Base-by-base conservation (phyloP, 176 grass and related monocot species). In the Cocos nucifera region DNA sequence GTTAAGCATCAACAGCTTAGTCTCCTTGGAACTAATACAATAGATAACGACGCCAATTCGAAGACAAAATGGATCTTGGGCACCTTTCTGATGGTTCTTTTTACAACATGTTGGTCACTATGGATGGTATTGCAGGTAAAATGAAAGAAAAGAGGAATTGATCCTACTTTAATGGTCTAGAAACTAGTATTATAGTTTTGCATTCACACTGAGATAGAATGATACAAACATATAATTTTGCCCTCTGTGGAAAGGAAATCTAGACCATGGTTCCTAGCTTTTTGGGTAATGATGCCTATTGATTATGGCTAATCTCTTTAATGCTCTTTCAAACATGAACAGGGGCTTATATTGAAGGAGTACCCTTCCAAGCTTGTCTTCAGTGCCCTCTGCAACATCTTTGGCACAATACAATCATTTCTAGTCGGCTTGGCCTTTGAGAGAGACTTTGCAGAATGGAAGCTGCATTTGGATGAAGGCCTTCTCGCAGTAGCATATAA, bases 121-220 rank as follows among this genome's bases (percentile, higher is more conserved):
- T 95, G 81, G 85, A 65, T 95, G 61, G 78, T 95, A 8, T 57
- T 85, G 10, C 86, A 95, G 79, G 79, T 82, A 17, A 19, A 60
- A 10, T 67, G n/a, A 59, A 50, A 49, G 35, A 44, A 44, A 10
- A 44, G 9, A 44, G 1, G 10, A 14, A 22, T 25, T 35, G 25
- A 24, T 6, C 30, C 50, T n/a, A 12, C 17, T 32, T 54, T 25
- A 0, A 7, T 22, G 19, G 14, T 35, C 4, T 3, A 23, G 50
- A 22, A 67, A 22, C 26, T 57, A 21, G 15, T 17, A 44, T 65
- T 25, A 51, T 17, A 25, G 7, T 15, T n/a, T 9, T 51, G 17
- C 22, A 52, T 6, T 51, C 6, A 14, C 19, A 50, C 18, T 18
- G 22, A 19, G 56, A 66, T 16, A 69, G 16, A 17, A 54, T 27